phyloP scores from a whole-genome alignment of 2,329 filamentous ascomycete genomes.

The Apiospora marii region DNA sequence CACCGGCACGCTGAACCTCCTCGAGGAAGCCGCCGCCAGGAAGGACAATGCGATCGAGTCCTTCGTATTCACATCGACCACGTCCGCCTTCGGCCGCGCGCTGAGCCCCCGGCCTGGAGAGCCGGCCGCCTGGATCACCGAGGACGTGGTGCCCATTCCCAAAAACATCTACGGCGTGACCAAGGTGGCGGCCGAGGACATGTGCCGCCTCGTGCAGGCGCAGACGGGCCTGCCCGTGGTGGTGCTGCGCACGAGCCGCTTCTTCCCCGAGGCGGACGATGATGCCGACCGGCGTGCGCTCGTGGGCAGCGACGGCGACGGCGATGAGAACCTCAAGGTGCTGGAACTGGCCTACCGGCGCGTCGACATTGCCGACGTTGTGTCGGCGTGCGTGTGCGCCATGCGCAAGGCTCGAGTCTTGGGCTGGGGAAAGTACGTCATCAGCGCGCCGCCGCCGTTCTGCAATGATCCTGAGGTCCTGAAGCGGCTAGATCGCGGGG shows the following conservation, averaged over 20 bases:
- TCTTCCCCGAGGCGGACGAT: conserved; percentile 58
- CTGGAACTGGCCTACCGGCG: conserved; percentile 56
- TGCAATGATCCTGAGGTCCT: conserved; percentile 40
- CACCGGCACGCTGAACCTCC: conserved; percentile 50
- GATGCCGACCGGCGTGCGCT: conserved; percentile 48
- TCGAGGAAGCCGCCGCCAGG: conserved; percentile 46
- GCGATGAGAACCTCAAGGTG: conserved; percentile 51
- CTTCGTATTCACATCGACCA: conserved; percentile 56
- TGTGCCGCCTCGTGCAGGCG: conserved; percentile 51
- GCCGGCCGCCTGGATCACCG: conserved; percentile 55
- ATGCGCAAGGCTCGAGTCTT: conserved; percentile 44
- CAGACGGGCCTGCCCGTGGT: conserved; percentile 50
- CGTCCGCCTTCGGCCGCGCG: conserved; percentile 53
- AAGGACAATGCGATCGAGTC: conserved; percentile 41
- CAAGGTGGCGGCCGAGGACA: conserved; percentile 56
- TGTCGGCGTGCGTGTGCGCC: conserved; percentile 49
- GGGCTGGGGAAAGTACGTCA: conserved; percentile 51
- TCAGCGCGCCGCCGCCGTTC: conserved; percentile 54
- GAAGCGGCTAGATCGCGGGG: conserved; percentile 43
- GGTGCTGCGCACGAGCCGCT: conserved; percentile 55
- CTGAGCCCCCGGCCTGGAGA: conserved; percentile 45
- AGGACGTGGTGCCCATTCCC: conserved; percentile 48
- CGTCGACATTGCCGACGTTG: conserved; percentile 53
- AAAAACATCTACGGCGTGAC: conserved; percentile 60
- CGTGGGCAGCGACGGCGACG: conserved; percentile 42